Evolutionary conservation across 164 flowering plant genomes (phyloP), one percentile per base, ranked within the genome.

Genomic region (Piper betle): DNA sequence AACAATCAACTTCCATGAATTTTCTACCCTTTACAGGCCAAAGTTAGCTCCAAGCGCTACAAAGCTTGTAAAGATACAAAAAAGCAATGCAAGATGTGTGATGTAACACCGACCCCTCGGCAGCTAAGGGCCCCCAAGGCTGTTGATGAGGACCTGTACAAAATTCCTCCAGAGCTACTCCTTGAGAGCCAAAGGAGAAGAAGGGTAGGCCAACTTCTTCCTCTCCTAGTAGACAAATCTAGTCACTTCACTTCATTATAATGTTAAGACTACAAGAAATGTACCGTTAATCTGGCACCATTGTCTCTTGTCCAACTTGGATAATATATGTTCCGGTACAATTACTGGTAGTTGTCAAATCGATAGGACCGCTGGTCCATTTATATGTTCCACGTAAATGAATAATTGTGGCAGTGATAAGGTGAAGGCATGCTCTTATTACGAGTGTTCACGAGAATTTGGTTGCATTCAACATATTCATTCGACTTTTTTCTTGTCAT

Each of bases 91-190:
- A 71, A 72, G 68, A 77, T 65, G 8, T 67, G 64, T 66, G 77
- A 73, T 55, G 70, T 66, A 66, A 73, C 79, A 41, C 76, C 67
- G 61, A 73, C 76, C 6, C 64, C 77, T 11, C 70, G 69, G 18
- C 55, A 46, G 33, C 60, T 62, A 0, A 72, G 71, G 16, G 68
- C 74, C 2, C 84, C 87, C 11, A 85, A 85, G 68, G 78, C 91
- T 37, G 84, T 88, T 12, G 96, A 88, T 65, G 91, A 84, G 67
- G 96, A 88, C 71, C 67, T 88, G 54, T 88, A 88, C 80, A 76
- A 81, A 57, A 82, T 88, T 42, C 78, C 96, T 0, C 87, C 91
- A 0, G 80, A 78, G 70, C 80, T 78, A 42, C 86, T 85, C 58
- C 68, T 64, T 37, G 62, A 66, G 16, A 71, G 77, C 39, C 68